Evolutionary conservation across 2,329 filamentous ascomycete species (phyloP).

Genomic region (Aureobasidium sp.): DNA sequence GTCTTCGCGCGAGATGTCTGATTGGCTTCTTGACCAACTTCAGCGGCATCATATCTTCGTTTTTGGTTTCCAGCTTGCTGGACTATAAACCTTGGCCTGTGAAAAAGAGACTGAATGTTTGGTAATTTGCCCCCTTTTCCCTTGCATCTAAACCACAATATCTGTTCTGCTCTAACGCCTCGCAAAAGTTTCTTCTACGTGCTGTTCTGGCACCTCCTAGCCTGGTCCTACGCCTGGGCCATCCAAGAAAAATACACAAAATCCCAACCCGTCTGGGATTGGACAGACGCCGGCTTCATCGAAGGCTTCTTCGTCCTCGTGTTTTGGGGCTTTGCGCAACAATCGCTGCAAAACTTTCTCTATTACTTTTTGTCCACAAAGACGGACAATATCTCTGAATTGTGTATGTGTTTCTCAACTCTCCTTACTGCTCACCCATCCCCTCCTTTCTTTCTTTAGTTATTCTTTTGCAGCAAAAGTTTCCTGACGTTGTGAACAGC

Average conservation of each 20-base stretch:
- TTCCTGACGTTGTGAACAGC: background rate
- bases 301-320: slow-evolving; percentile 45
- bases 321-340: slow-evolving; percentile 45
- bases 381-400: slow-evolving; percentile 50
- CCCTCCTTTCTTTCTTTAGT: background rate
- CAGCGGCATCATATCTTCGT: slow-evolving; percentile 38
- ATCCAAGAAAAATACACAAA: slow-evolving; percentile 42
- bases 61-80: slow-evolving; percentile 39
- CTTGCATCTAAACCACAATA: background rate
- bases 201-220: slow-evolving; percentile 36
- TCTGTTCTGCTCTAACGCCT: too few relatives aligned
- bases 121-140: background rate
- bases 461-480: background rate
- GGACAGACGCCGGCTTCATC: slow-evolving; percentile 37
- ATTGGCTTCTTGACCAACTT: slow-evolving; percentile 42
- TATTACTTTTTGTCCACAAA: slow-evolving; percentile 51
- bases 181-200: slow-evolving; percentile 33
- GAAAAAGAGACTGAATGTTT: slow-evolving; percentile 34
- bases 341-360: slow-evolving; percentile 50
- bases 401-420: slow-evolving; percentile 23
- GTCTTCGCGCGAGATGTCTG: slow-evolving; percentile 40
- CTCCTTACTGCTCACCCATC: too few relatives aligned
- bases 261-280: slow-evolving; percentile 39
- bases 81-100: slow-evolving; percentile 39
- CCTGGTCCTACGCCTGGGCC: slow-evolving; percentile 43